Conservation (phyloP, 768 basidiomycete species). For the Tulasnella sp. region DNA sequence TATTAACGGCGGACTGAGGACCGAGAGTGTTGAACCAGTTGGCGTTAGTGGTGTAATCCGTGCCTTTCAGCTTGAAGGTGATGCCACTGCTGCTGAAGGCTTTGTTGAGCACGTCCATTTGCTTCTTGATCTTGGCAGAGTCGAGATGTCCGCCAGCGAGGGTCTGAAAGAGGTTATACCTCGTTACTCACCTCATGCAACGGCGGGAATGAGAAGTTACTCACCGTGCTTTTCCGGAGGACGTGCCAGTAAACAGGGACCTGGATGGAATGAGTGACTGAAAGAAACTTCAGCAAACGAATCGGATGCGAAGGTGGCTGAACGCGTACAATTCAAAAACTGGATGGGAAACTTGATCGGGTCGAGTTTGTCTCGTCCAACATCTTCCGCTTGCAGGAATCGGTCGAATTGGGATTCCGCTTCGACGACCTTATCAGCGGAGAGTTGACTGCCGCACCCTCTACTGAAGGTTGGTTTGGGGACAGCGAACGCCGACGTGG, state of each 20-base stretch:
- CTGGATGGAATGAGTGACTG: too few species aligned
- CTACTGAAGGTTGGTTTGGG: background rate
- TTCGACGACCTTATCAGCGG: too few species aligned
- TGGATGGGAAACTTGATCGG: background rate
- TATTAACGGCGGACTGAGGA: slow-evolving; percentile 29
- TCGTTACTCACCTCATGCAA: background rate
- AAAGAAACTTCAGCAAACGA: too few species aligned
- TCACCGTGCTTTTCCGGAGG: background rate
- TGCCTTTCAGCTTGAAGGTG: slow-evolving; percentile 32
- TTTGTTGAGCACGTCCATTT: slow-evolving; percentile 33
- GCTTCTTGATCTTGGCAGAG: background rate
- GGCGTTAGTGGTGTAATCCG: slow-evolving; percentile 20
- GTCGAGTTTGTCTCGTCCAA: too few species aligned
- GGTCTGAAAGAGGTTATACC: background rate
- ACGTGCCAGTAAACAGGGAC: slow-evolving; percentile 1
- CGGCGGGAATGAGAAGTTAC: background rate
- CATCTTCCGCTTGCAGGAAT: background rate
- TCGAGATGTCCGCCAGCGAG: background rate
- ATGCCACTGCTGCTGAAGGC: slow-evolving; percentile 32
- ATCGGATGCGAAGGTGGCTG: too few species aligned
- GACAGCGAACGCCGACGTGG: background rate
- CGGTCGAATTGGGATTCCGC: too few species aligned
- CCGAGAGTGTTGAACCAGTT: slow-evolving; percentile 39
- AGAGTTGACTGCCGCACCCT: too few species aligned
- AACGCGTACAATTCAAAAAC: background rate